These are phyloP conservation scores for Diaporthe citri DNA, from an alignment of 2,329 filamentous ascomycete species.

Conservation along the genomic window DNA sequence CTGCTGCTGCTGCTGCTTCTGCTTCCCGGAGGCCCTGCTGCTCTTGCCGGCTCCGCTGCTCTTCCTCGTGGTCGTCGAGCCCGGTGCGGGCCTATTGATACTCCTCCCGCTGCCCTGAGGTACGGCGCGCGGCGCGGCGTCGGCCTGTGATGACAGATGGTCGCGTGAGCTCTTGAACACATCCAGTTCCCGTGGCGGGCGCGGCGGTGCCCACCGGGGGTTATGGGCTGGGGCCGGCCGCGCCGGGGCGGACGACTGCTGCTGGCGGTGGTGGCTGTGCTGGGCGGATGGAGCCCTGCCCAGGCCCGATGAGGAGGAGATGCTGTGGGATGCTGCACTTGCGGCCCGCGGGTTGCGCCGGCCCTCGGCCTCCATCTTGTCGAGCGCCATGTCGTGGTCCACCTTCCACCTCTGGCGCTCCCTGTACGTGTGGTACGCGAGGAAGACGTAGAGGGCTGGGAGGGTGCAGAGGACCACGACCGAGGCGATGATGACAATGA, in stretches of 20 bases:
- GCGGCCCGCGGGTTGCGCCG: background rate
- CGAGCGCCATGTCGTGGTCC: background rate
- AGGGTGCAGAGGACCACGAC: constrained; percentile 3
- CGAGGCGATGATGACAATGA: constrained; percentile 19
- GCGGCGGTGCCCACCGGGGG: background rate
- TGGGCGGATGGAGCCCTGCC: background rate
- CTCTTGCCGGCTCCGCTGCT: background rate
- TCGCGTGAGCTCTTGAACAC: background rate
- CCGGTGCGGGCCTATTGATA: background rate
- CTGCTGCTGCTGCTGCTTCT: background rate
- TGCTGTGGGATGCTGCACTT: background rate
- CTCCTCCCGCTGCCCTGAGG: background rate
- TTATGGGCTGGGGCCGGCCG: background rate
- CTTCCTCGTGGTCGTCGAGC: background rate
- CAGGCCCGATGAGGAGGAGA: background rate
- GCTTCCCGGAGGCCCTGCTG: background rate
- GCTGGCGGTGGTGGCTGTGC: background rate
- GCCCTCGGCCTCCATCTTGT: constrained; percentile 1
- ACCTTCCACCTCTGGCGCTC: constrained; percentile 22
- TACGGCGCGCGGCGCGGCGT: background rate
- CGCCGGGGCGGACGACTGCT: background rate
- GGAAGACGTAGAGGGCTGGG: constrained; percentile 12
- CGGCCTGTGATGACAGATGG: background rate
- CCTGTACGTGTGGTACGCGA: constrained; percentile 24
- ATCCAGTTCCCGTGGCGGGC: background rate